Evolutionary conservation across 805 yeast genomes (phyloP).

Genomic region (Kluyveromyces lactis): DNA sequence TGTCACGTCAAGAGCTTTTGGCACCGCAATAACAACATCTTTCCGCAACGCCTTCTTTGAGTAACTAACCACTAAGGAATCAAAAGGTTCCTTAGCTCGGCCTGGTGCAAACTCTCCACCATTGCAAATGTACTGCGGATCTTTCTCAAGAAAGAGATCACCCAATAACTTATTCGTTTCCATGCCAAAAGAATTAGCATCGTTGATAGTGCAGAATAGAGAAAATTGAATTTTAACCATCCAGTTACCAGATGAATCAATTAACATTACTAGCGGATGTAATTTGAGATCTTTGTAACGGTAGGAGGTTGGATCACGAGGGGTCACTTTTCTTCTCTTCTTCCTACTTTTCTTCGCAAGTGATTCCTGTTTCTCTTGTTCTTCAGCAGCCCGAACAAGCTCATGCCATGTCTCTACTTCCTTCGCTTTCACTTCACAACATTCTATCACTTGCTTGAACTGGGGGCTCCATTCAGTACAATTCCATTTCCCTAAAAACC

Average conservation of each 20-base stretch:
- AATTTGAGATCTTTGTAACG: background rate
- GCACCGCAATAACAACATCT: slow-evolving; percentile 3
- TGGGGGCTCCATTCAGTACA: slow-evolving; percentile 2
- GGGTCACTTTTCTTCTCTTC: slow-evolving; percentile 1
- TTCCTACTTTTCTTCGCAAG: background rate
- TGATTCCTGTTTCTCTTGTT: background rate
- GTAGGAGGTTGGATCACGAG: background rate
- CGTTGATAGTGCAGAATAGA: slow-evolving; percentile 9
- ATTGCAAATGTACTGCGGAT: slow-evolving; percentile 1
- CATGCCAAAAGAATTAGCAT: slow-evolving; percentile 18
- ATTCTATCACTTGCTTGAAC: slow-evolving; percentile 1
- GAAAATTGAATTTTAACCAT: slow-evolving; percentile 6
- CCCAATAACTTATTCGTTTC: slow-evolving; percentile 20
- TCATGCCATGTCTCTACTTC: background rate
- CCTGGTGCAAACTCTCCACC: background rate
- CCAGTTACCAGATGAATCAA: slow-evolving; percentile 7
- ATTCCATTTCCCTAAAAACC: slow-evolving; percentile 2
- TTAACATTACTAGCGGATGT: background rate
- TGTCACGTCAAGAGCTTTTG: slow-evolving; percentile 12
- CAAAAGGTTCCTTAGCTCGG: background rate
- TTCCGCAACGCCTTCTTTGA: slow-evolving; percentile 11
- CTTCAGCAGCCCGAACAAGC: background rate
- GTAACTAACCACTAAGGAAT: slow-evolving; percentile 9
- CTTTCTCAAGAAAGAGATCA: slow-evolving; percentile 11
- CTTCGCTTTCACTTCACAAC: slow-evolving; percentile 1